Base-by-base conservation (phyloP, 768 basidiomycete species). In the Sarcomyxa edulis region DNA sequence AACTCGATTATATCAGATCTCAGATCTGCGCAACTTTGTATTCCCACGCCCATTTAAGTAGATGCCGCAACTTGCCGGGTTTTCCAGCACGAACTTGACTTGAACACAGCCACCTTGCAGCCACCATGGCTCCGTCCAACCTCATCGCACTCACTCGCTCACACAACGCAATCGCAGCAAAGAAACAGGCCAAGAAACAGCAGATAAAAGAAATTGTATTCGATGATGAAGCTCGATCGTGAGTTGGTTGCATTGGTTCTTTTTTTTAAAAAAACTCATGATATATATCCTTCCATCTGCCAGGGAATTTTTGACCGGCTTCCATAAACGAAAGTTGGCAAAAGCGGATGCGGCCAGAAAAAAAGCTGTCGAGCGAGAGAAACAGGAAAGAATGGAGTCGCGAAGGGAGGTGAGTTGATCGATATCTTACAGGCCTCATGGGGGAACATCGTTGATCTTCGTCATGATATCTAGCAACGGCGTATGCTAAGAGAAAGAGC, bases 261-360 rank as follows among this genome's bases (percentile, higher is more conserved):
- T 26, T 32, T 25, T 32, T 23, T 15, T 9, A 37, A n/a, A n/a
- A n/a, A n/a, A n/a, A n/a, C n/a, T n/a, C 32, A 45, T 18, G 40
- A 32, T 43, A 19, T 46, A 37, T 44, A 50, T 47, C 37, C 51
- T 41, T 44, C 39, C 33, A 32, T 27, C 45, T 35, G 31, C 27
- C 50, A 94, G 92, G 54, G 84, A 94, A 43, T 96, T 86, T 61
- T 65, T 96, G 55, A 94, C 91, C 12, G 93, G 93, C 19, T 96
- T 96, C 58, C 84, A 86, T 58, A 94, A 94, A 62, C 79, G 93
- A 50, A 96, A 95, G 61, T 62, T 91, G 35, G 83, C 80, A 43
- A 89, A 85, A 57, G 73, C 79, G 46, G 88, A 94, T 49, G 82
- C 76, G 34, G 74, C 81, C 30, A 78, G 76, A 50, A 72, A 78